Evolutionary conservation across 805 yeast species (phyloP), one percentile per base, ranked within the genome.

Genomic region (Wickerhamiella azymoides): DNA sequence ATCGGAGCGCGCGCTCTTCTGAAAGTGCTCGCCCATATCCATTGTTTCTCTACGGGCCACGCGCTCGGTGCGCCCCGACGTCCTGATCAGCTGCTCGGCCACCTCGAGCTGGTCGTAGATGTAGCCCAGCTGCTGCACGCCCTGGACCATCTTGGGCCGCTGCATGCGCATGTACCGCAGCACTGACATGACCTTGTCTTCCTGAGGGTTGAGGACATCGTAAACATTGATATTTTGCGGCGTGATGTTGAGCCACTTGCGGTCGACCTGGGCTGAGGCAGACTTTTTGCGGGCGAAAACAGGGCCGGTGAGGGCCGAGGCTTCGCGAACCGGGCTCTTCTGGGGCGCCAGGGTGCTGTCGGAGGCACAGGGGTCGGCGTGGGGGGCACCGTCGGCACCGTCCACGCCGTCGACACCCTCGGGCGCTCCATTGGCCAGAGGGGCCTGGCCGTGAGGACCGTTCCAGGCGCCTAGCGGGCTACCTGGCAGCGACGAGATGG

Each of bases 91-190:
- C 49, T 56, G 59, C 47, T 48, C 52, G 27, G 53, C 55, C 25
- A 55, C 51, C 48, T 56, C 59, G 42, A 61, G 49, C 49, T 60
- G 61, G 41, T 55, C 57, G 49, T 68, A 64, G 6, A 67, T 57
- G 50, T 66, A 67, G 18, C 54, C 55, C 45, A 57, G 60, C 50
- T 67, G 71, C 32, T 51, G 51, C 30, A 54, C 43, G n/a, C 61
- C 64, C 53, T 67, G 70, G 9, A 67, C 72, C 70, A 68, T 67
- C 26, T 62, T 61, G 36, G 63, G 59, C 30, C 71, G 53, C 52
- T 68, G 71, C 37, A 61, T 51, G 28, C 72, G 56, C 58, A 67
- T 60, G 24, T 52, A 47, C 13, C 59, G 49, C 3, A 67, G 62
- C 4, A 52, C 47, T 24, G 53, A 36, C 55, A 56, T 48, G 10